These are phyloP conservation scores for Diatrype stigma DNA, from an alignment of 2,329 filamentous ascomycete species.

Conservation along the genomic window DNA sequence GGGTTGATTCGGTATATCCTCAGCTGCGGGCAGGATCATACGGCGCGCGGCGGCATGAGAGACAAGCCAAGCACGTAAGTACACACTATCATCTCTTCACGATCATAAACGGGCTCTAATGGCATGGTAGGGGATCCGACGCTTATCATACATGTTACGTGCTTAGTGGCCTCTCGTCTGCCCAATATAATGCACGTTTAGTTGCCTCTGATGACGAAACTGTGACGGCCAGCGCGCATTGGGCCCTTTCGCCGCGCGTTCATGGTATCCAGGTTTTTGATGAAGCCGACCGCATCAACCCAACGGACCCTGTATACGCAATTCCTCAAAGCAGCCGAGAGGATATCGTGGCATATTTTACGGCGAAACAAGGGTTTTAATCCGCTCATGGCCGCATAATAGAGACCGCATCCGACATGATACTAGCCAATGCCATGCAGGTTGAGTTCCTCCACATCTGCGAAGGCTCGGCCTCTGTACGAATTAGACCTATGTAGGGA, in stretches of 20 bases:
- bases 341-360: constrained; percentile 62
- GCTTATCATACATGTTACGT: constrained; percentile 94
- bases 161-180: constrained; percentile 76
- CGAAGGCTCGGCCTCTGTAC: constrained; percentile 10
- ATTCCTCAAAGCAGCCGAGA: constrained; percentile 69
- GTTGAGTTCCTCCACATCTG: constrained; percentile 16
- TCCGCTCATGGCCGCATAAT: constrained; percentile 30
- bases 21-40: constrained; percentile 75
- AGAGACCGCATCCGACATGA: constrained; percentile 25
- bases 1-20: constrained; percentile 87
- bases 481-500: not conserved
- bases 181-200: constrained; percentile 59
- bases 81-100: constrained; percentile 6
- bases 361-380: constrained; percentile 53
- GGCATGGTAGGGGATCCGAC: constrained; percentile 61
- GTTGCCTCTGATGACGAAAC: constrained; percentile 34
- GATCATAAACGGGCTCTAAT: constrained; percentile 11
- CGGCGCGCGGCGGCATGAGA: constrained; percentile 71
- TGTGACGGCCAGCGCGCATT: constrained; percentile 36
- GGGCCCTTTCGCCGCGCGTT: constrained; percentile 42
- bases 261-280: constrained; percentile 63
- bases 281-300: constrained; percentile 62
- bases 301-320: constrained; percentile 80
- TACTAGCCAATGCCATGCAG: constrained; percentile 25
- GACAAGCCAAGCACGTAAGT: constrained; percentile 90